Evolutionary conservation across 805 yeast genomes (phyloP).

Genomic region (Candida boidinii): DNA sequence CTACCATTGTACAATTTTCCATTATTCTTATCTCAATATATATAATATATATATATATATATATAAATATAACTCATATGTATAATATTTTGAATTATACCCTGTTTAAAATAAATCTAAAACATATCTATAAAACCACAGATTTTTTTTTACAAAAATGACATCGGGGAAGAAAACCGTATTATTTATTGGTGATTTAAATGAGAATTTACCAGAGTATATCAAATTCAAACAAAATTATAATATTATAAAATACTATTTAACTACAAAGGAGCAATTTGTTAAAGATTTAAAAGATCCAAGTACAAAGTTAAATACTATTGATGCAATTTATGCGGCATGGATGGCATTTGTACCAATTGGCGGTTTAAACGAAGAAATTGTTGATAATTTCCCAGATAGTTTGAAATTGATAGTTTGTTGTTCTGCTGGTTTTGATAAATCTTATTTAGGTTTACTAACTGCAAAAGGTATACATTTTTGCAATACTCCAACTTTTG

Average conservation of each 20-base stretch:
- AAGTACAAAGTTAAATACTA: constrained; percentile 19
- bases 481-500: constrained; percentile 52
- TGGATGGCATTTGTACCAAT: constrained; percentile 38
- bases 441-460: constrained; percentile 31
- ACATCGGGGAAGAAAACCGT: constrained; percentile 25
- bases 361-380: constrained; percentile 35
- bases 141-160: no score
- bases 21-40: no score
- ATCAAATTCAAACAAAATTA: constrained; percentile 31
- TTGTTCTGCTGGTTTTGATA: constrained; percentile 48
- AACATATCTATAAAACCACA: no score
- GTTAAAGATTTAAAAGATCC: constrained; percentile 30
- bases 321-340: constrained; percentile 43
- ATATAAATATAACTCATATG: no score
- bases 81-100: no score
- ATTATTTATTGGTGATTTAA: constrained; percentile 42
- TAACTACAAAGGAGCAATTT: constrained; percentile 33
- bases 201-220: constrained; percentile 38
- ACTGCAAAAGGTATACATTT: constrained; percentile 33
- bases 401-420: constrained; percentile 37
- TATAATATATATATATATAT: no score
- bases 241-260: constrained; percentile 28
- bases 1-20: no score
- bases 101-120: no score
- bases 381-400: constrained; percentile 32